Conservation (phyloP, 768 basidiomycete genomes). For the Mycena rebaudengoi region DNA sequence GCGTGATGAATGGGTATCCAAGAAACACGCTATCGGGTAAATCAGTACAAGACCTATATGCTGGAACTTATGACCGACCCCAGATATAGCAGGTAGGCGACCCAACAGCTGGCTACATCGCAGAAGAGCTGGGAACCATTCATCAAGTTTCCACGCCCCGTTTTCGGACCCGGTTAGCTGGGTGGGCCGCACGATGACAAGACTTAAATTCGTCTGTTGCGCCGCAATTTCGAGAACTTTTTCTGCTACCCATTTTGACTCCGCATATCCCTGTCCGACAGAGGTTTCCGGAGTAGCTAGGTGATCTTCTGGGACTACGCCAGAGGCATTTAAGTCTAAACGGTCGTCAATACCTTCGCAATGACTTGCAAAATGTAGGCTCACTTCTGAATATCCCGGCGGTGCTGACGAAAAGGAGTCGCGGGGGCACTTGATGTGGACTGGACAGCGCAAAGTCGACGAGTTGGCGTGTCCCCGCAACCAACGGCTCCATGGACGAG, state of each 20-base stretch:
- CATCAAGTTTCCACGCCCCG: constrained; percentile 48
- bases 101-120: constrained; percentile 34
- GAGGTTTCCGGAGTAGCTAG: constrained; percentile 33
- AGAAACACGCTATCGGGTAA: constrained; percentile 25
- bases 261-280: constrained; percentile 46
- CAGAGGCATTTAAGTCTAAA: background rate
- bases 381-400: constrained; percentile 38
- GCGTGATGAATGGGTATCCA: constrained; percentile 36
- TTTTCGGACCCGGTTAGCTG: constrained; percentile 45
- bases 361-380: no score
- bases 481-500: constrained; percentile 36
- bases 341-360: background rate
- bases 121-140: constrained; percentile 52
- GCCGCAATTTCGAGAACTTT: constrained; percentile 41
- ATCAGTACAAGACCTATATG: background rate
- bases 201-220: constrained; percentile 33
- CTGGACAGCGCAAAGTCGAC: constrained; percentile 42
- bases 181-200: constrained; percentile 47
- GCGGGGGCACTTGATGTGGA: constrained; percentile 23
- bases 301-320: constrained; percentile 22
- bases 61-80: constrained; percentile 37
- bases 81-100: constrained; percentile 39
- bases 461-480: constrained; percentile 41
- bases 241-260: constrained; percentile 55
- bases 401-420: constrained; percentile 43